These are phyloP conservation scores for Coniella lustricola DNA, from an alignment of 2,329 filamentous ascomycete species.

Conservation along the genomic window DNA sequence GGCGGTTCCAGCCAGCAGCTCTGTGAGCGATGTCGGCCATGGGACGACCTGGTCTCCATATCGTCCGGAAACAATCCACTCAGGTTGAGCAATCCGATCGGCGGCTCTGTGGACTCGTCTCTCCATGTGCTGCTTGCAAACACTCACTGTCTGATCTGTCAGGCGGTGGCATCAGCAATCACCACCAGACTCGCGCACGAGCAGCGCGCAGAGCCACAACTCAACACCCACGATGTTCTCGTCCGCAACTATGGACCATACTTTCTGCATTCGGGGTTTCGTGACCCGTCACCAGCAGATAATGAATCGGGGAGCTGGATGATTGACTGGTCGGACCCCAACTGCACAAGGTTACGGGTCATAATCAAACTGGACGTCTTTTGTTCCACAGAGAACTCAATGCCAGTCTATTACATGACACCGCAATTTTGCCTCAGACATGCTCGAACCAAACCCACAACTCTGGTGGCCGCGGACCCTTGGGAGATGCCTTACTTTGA, in stretches of 20 bases:
- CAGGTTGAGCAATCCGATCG: not conserved
- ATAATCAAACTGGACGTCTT: slow-evolving; percentile 1
- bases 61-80: slow-evolving; percentile 2
- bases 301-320: not conserved
- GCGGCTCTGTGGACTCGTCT: slow-evolving; percentile 2
- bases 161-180: not conserved
- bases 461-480: not conserved
- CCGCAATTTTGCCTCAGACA: not conserved
- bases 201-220: not conserved
- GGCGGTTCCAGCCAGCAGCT: not conserved
- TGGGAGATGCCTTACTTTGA: slow-evolving; percentile 3
- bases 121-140: not conserved
- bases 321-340: slow-evolving; percentile 1
- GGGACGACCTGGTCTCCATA: slow-evolving; percentile 1
- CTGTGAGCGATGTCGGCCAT: slow-evolving; percentile 2
- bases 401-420: not conserved
- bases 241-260: not conserved
- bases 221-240: not conserved
- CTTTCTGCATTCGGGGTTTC: not conserved
- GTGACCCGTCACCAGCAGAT: not conserved
- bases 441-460: not conserved
- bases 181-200: slow-evolving; percentile 1
- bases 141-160: not conserved
- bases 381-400: not conserved
- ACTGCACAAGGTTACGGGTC: not conserved